Evolutionary conservation across 176 grass and related monocot species (phyloP).

Genomic region (Areca catechu): DNA sequence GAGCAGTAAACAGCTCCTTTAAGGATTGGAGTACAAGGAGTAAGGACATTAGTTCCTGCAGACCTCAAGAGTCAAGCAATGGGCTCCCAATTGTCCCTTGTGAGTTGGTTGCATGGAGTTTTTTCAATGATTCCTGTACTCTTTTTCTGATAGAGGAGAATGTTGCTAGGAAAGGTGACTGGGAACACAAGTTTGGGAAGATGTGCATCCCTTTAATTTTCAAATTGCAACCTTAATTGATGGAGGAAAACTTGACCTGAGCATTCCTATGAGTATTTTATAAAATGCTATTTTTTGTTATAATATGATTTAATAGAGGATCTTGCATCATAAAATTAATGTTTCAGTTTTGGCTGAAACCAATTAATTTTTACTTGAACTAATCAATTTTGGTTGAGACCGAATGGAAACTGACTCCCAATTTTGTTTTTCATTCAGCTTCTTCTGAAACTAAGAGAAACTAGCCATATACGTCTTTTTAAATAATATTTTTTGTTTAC

Average conservation of each 20-base stretch:
- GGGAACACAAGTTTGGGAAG: constrained; percentile 74
- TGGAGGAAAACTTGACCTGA: constrained; percentile 63
- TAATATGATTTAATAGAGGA: too few species aligned
- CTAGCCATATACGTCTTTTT: too few species aligned
- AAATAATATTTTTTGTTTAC: too few species aligned
- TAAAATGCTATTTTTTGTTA: constrained; percentile 5
- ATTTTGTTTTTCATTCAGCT: too few species aligned
- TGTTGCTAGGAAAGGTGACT: constrained; percentile 78
- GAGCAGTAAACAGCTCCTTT: constrained; percentile 64
- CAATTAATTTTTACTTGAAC: too few species aligned
- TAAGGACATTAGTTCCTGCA: constrained; percentile 37
- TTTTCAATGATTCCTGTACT: constrained; percentile 73
- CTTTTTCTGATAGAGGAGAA: constrained; percentile 21
- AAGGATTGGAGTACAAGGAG: constrained; percentile 44
- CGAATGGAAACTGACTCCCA: too few species aligned
- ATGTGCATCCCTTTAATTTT: constrained; percentile 93
- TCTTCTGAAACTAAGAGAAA: too few species aligned
- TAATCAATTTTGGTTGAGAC: too few species aligned
- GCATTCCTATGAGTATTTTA: constrained; percentile 48
- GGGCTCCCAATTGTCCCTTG: constrained; percentile 69
- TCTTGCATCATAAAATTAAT: too few species aligned
- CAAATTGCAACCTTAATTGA: constrained; percentile 82
- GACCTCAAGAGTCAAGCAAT: constrained; percentile 37
- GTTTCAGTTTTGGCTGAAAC: too few species aligned
- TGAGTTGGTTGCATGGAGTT: constrained; percentile 81